phyloP scores from a whole-genome alignment of 2,329 filamentous ascomycete species.

The Fusarium brachygibbosum region DNA sequence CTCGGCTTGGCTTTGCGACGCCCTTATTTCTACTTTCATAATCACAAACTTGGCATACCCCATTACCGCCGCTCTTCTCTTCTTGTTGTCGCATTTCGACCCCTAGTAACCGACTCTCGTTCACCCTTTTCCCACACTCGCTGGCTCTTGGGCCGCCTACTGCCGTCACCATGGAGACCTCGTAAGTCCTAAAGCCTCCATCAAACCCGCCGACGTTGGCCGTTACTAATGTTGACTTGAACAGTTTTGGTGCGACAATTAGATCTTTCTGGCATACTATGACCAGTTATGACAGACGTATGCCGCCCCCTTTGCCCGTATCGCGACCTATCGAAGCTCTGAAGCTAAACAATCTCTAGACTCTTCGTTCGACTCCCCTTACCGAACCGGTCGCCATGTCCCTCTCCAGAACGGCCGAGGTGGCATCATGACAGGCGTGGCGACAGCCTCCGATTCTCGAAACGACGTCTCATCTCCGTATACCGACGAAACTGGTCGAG shows the following conservation, averaged over 20 bases:
- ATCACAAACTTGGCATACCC: conserved; percentile 34
- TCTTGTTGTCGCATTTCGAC: conserved; percentile 22
- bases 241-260: conserved; percentile 78
- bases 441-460: conserved; percentile 90
- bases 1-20: conserved; percentile 16
- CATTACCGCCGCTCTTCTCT: conserved; percentile 19
- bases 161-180: conserved; percentile 50
- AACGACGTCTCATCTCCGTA: conserved; percentile 85
- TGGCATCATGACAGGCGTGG: conserved; percentile 86
- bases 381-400: conserved; percentile 90
- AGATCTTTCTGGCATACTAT: conserved; percentile 96
- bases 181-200: conserved; percentile 44
- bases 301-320: conserved; percentile 48
- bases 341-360: conserved; percentile 66
- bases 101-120: conserved; percentile 35
- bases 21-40: conserved; percentile 18
- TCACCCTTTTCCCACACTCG: conserved; percentile 35
- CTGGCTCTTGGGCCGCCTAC: conserved; percentile 40
- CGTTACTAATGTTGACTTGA: conserved; percentile 34
- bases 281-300: conserved; percentile 78
- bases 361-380: conserved; percentile 92
- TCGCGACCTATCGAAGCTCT: conserved; percentile 10
- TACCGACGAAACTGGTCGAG: conserved; percentile 75
- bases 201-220: not conserved
- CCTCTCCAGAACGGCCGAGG: conserved; percentile 86